Base-by-base conservation (phyloP, 768 basidiomycete genomes). In the Sporobolomyces pararoseus region DNA sequence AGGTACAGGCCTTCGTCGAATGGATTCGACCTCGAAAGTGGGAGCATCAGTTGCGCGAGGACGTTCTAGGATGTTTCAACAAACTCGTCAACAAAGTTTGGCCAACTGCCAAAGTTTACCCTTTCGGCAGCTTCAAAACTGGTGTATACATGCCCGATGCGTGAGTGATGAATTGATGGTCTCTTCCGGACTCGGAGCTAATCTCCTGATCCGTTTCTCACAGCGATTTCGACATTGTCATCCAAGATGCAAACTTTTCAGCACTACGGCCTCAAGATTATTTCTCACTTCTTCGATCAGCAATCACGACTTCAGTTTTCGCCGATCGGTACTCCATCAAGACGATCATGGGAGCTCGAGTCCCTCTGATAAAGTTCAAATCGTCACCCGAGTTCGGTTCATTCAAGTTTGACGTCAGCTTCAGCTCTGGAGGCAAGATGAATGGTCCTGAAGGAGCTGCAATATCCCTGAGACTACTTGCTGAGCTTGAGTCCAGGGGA, bases 181-280 rank as follows among this genome's bases (percentile, higher is more conserved):
- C 3, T 35, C 55, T 35, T 34, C n/a, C 32, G 4, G 39, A 10
- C 39, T 17, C 39, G 39, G 39, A 42, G 39, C 39, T 23, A 4
- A 21, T 35, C 14, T 23, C 35, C n/a, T n/a, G 31, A 2, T 10
- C 37, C 46, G 23, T 47, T 32, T 25, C 29, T 52, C 6, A n/a
- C 35, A 59, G 66, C 29, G 66, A 67, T 51, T 61, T 67, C 21
- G 66, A 67, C 32, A 32, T 67, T 21, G 66, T 67, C 10, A 29
- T 61, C 31, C 7, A 21, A 7, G 21, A 61, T 34, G 0, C 1
- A 7, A 0, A 21, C 25, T 29, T 23, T 16, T 1, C 10, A 10
- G 9, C 7, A 2, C 7, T 19, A 42, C 29, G 46, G 29, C 3
- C 3, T 4, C 17, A 0, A 1, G 4, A 1, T 44, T 32, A 31